phyloP scores from a whole-genome alignment of 2,329 filamentous ascomycete genomes.

The Diaporthe sp. region DNA sequence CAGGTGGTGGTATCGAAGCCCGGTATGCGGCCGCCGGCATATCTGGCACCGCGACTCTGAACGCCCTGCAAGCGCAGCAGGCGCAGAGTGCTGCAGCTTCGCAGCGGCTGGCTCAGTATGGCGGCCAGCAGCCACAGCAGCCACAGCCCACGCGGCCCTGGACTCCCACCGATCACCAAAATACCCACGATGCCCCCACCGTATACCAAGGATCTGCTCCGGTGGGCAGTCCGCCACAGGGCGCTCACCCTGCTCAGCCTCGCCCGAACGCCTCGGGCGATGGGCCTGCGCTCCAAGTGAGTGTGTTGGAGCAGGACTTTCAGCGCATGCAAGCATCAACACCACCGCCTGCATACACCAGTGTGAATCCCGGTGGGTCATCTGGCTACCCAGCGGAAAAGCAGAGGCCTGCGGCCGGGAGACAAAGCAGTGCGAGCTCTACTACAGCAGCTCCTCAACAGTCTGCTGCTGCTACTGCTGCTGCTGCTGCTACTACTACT shows the following conservation, averaged over 20 bases:
- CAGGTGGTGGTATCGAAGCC: constrained; percentile 87
- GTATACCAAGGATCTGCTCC: constrained; percentile 90
- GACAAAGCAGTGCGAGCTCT: constrained; percentile 45
- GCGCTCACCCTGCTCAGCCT: constrained; percentile 48
- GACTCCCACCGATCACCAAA: constrained; percentile 92
- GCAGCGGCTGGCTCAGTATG: constrained; percentile 86
- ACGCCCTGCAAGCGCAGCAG: constrained; percentile 77
- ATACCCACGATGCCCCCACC: constrained; percentile 89
- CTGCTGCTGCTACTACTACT: constrained; percentile 19
- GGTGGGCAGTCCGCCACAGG: constrained; percentile 75
- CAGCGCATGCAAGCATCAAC: constrained; percentile 85
- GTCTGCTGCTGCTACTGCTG: constrained; percentile 36
- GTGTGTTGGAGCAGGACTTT: constrained; percentile 88
- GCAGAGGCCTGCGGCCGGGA: constrained; percentile 61
- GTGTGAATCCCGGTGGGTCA: constrained; percentile 69
- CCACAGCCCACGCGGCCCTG: constrained; percentile 77
- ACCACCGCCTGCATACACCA: constrained; percentile 96
- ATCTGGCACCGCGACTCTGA: constrained; percentile 86
- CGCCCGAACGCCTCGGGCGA: constrained; percentile 37
- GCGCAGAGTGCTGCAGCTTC: constrained; percentile 85
- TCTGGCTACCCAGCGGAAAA: constrained; percentile 86
- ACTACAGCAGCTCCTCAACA: constrained; percentile 48
- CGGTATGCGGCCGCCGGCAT: constrained; percentile 93
- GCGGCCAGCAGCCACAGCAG: constrained; percentile 62
- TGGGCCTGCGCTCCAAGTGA: constrained; percentile 65